Evolutionary conservation across 2,329 filamentous ascomycete species (phyloP).

Genomic region (Hymenoscyphus linearis): DNA sequence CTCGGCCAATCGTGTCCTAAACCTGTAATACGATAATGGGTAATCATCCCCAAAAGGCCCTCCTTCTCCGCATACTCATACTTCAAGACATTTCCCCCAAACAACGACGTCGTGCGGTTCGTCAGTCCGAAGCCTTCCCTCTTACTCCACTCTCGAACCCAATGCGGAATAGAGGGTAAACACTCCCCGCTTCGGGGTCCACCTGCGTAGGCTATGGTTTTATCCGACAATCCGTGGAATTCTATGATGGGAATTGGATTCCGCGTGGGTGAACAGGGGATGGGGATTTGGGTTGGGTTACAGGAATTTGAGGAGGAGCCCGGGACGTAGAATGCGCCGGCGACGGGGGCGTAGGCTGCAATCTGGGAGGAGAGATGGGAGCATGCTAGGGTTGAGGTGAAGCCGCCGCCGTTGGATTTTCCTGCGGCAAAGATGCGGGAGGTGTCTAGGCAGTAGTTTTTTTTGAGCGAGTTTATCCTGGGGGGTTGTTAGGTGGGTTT

Average conservation of each 20-base stretch:
- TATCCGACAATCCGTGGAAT: constrained; percentile 4
- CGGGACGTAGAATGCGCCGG: constrained; percentile 37
- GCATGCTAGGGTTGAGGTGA: constrained; percentile 37
- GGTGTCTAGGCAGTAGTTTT: constrained; percentile 30
- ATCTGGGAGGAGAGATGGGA: constrained; percentile 31
- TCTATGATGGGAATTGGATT: constrained; percentile 4
- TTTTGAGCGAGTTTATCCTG: not conserved
- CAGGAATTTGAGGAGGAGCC: not conserved
- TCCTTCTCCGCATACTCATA: not conserved
- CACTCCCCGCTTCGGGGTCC: not conserved
- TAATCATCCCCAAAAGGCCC: constrained; percentile 16
- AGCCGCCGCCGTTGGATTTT: constrained; percentile 41
- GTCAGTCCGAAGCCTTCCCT: constrained; percentile 4
- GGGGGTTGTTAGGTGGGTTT: not conserved
- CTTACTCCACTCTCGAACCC: constrained; percentile 1
- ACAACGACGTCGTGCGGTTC: constrained; percentile 9
- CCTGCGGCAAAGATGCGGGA: constrained; percentile 39
- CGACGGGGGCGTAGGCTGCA: constrained; percentile 40
- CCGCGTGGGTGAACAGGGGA: not conserved
- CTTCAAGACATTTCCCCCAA: constrained; percentile 2
- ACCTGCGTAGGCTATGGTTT: not conserved
- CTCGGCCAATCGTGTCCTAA: constrained; percentile 11
- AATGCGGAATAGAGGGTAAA: constrained; percentile 5
- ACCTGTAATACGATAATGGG: not conserved
- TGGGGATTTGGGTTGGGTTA: constrained; percentile 6